A percentile compares a stretch with the other conserved stretches of the same genome.
phyloP scores from a whole-genome alignment of 1,284 basidiomycete genomes.

The Psilocybe mexicana region DNA sequence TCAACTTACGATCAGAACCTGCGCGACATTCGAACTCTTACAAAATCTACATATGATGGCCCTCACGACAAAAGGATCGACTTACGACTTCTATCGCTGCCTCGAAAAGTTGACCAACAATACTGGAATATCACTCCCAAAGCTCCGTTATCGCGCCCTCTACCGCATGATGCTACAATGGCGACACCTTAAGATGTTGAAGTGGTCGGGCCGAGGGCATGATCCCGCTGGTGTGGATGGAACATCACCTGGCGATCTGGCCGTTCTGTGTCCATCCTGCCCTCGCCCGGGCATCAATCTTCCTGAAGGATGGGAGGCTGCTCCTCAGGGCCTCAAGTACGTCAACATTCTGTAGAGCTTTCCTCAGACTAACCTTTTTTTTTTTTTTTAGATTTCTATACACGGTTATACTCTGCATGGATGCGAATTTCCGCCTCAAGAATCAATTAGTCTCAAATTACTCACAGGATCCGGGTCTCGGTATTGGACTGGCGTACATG shows the following conservation, averaged over 20 bases:
- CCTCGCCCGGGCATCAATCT: constrained; percentile 24
- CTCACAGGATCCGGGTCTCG: constrained; percentile 5
- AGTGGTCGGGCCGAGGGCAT: constrained; percentile 24
- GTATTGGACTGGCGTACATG: constrained; percentile 11
- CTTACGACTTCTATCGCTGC: background rate
- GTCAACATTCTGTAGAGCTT: no score
- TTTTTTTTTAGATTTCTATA: no score
- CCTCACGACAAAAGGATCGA: no score
- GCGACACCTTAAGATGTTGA: constrained; percentile 25
- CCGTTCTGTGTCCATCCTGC: constrained; percentile 28
- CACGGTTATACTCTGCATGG: no score
- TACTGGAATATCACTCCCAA: background rate
- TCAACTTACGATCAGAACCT: background rate
- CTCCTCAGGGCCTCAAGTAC: no score
- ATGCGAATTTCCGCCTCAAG: background rate
- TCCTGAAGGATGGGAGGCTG: background rate
- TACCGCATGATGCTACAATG: constrained; percentile 9
- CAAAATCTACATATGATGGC: background rate
- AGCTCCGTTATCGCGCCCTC: background rate
- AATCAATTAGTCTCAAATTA: constrained; percentile 6
- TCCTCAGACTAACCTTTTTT: no score
- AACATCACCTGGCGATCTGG: constrained; percentile 22
- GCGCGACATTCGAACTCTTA: constrained; percentile 3
- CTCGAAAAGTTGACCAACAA: background rate
- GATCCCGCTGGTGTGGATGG: constrained; percentile 18